Conservation (phyloP, 768 basidiomycete genomes). For the Chlorophyllum brunneum region DNA sequence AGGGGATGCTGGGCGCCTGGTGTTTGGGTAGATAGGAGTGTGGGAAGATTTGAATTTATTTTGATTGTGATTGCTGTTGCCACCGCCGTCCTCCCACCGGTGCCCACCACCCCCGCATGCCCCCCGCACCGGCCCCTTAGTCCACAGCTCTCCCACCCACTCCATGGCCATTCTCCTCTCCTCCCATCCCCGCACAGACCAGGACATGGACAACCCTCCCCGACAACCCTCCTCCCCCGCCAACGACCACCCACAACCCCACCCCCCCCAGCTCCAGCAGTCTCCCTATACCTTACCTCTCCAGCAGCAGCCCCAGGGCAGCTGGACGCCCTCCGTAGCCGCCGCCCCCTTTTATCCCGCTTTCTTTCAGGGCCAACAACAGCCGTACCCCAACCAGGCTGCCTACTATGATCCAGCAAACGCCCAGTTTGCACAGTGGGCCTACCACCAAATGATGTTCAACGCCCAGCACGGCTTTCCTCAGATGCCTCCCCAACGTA, state of each 20-base stretch:
- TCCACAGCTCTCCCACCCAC: no score
- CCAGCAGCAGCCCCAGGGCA: slow-evolving; percentile 65
- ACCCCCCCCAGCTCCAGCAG: slow-evolving; percentile 21
- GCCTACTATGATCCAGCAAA: slow-evolving; percentile 74
- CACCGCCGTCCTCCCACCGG: no score
- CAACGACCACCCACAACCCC: slow-evolving; percentile 38
- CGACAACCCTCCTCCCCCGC: slow-evolving; percentile 58
- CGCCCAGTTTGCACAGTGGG: slow-evolving; percentile 81
- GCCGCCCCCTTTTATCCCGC: slow-evolving; percentile 75
- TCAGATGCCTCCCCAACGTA: slow-evolving; percentile 43
- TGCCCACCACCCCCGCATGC: no score
- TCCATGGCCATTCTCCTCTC: no score
- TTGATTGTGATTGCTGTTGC: no score
- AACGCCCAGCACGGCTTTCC: slow-evolving; percentile 56
- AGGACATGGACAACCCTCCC: slow-evolving; percentile 57
- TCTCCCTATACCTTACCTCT: slow-evolving; percentile 64
- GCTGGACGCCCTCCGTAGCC: slow-evolving; percentile 65
- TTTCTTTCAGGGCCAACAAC: slow-evolving; percentile 70
- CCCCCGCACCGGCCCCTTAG: no score
- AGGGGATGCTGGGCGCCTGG: slow-evolving; percentile 31
- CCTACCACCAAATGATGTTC: slow-evolving; percentile 91
- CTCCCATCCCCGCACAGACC: no score
- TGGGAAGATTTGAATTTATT: no score
- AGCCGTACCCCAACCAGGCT: slow-evolving; percentile 45
- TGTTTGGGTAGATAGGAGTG: no score